These are phyloP conservation scores for Paecilomyces formosus DNA, from an alignment of 2,329 filamentous ascomycete species.

Conservation along the genomic window DNA sequence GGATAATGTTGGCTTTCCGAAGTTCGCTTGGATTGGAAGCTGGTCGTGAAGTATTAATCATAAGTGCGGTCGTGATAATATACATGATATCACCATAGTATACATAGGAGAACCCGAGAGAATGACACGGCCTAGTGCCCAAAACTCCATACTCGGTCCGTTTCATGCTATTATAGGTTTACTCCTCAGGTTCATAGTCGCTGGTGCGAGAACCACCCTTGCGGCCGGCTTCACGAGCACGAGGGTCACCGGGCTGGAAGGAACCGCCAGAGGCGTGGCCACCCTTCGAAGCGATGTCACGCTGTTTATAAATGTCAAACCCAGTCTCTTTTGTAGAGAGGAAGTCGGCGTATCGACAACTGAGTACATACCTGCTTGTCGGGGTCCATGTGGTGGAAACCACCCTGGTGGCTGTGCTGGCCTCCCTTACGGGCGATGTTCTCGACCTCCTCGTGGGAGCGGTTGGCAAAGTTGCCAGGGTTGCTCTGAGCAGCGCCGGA, in stretches of 20 bases:
- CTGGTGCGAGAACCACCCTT: slow-evolving; percentile 5
- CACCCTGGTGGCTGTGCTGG: slow-evolving; percentile 30
- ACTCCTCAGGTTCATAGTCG: background rate
- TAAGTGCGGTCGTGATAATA: background rate
- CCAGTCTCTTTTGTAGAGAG: background rate
- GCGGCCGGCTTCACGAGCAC: slow-evolving; percentile 10
- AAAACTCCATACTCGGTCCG: background rate
- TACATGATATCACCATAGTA: background rate
- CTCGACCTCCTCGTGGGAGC: slow-evolving; percentile 42
- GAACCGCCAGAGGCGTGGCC: slow-evolving; percentile 9
- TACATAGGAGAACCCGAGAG: background rate
- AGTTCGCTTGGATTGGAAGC: background rate
- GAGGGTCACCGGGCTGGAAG: slow-evolving; percentile 10
- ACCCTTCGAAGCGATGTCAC: slow-evolving; percentile 10
- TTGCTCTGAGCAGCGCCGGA: slow-evolving; percentile 24
- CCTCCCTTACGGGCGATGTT: slow-evolving; percentile 45
- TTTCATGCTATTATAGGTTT: background rate
- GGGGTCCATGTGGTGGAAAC: slow-evolving; percentile 25
- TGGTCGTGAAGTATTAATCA: background rate
- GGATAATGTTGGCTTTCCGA: background rate
- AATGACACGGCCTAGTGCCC: background rate
- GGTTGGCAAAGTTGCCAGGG: slow-evolving; percentile 48
- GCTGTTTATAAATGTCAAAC: slow-evolving; percentile 1
- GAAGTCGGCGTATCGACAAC: background rate
- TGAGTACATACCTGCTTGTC: slow-evolving; percentile 4